Evolutionary conservation across 768 basidiomycete genomes (phyloP), one percentile per base, ranked within the genome.

Genomic region (Termitomyces sp.): DNA sequence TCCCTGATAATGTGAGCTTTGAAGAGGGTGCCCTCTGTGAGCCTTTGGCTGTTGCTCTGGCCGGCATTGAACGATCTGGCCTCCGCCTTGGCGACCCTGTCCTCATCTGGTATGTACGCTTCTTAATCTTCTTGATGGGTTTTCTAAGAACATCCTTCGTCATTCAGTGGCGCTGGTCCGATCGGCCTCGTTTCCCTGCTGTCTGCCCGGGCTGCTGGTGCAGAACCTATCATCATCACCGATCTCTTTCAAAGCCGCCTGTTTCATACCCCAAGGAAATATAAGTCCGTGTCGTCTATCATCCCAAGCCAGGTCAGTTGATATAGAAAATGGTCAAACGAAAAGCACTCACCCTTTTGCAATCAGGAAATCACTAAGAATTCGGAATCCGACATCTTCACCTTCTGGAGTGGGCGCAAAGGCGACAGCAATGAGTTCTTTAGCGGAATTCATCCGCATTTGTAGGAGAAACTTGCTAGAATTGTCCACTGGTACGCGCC

Each of bases 201-300:
- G 35, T 83, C 87, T 54, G 84, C 86, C 7, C 78, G 85, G 49
- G 87, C 88, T 51, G 87, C 87, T 45, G 87, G 87, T 7, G 88
- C 87, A 16, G 86, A 88, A 59, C 87, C 87, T 7, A 82, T 89
- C 61, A 77, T 89, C 53, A 88, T 89, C 42, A 89, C 87, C 13
- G 87, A 89, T 68, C 75, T 89, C 52, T 80, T 88, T 70, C 82
- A 85, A 66, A 84, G 76, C 60, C 84, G 87, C 22, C 76, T 89
- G 87, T 44, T 84, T 82, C 51, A 78, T 78, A 1, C 92, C 90
- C 92, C 92, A 94, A 9, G 92, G 92, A 64, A 94, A 93, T 20
- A 93, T 84, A 22, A 94, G 81, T 11, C 90, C 92, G 70, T 94
- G 91, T 22, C 92, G 92, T 55, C 92, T 94, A 70, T 13, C 72